These are phyloP conservation scores for Neopestalotiopsis clavispora DNA, from an alignment of 2,329 filamentous ascomycete species.

Conservation along the genomic window DNA sequence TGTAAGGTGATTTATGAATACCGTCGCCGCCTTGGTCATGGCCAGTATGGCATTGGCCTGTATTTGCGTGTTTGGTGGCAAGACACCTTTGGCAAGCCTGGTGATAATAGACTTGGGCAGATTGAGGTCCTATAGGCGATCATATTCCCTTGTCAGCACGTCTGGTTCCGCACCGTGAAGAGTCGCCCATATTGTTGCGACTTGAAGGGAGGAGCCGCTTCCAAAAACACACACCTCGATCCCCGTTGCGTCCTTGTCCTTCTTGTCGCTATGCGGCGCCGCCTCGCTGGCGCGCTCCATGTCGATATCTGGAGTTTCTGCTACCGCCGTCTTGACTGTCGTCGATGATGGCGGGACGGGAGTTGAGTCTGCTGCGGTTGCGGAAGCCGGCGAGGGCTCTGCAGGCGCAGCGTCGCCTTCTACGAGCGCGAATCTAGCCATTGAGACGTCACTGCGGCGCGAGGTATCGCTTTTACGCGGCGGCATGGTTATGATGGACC, in stretches of 20 bases:
- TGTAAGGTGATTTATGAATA: constrained; percentile 83
- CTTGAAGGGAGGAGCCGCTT: background rate
- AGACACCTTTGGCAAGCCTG: constrained; percentile 77
- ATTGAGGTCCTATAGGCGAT: constrained; percentile 64
- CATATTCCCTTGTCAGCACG: background rate
- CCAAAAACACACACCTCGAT: constrained; percentile 49
- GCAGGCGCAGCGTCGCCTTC: constrained; percentile 37
- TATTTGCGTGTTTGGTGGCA: constrained; percentile 82
- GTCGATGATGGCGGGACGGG: constrained; percentile 29
- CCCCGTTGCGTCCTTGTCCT: constrained; percentile 44
- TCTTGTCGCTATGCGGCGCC: constrained; percentile 36
- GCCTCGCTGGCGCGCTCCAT: constrained; percentile 36
- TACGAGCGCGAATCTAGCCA: constrained; percentile 48
- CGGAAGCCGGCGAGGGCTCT: background rate
- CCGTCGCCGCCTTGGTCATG: constrained; percentile 80
- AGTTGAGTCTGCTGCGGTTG: constrained; percentile 19
- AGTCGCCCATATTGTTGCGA: too few relatives aligned
- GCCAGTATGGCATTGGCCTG: constrained; percentile 82
- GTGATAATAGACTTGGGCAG: constrained; percentile 84
- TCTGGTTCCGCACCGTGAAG: background rate
- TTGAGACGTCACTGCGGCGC: constrained; percentile 51
- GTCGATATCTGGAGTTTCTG: constrained; percentile 33
- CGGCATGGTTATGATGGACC: constrained; percentile 43
- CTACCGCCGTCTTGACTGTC: constrained; percentile 26
- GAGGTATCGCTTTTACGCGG: constrained; percentile 58